Base-by-base conservation (phyloP, 768 basidiomycete genomes). In the Termitomyces eurrhizus region DNA sequence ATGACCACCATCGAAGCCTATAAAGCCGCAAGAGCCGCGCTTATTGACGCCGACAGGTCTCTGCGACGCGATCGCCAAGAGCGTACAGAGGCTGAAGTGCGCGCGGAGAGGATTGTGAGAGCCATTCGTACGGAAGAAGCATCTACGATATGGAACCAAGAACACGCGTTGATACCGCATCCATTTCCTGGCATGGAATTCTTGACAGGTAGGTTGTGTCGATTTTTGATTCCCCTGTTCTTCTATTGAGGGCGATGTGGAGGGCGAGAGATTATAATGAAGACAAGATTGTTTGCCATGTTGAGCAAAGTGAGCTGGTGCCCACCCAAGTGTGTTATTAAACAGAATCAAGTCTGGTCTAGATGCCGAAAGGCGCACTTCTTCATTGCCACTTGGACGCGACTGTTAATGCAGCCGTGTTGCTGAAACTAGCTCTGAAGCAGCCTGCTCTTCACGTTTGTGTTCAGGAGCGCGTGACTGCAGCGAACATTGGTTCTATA, bases 341-440 rank as follows among this genome's bases (percentile, higher is more conserved):
- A 3, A 16, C 13, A 46, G 33, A 32, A 46, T 52, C 4, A 4
- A 21, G 36, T 8, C 9, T 18, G 45, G 21, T n/a, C 45, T 59
- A 89, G 87, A 90, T 92, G 88, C 90, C 90, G 2, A 92, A 92
- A 72, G 91, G 90, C 44, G 88, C 81, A 1, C 76, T 92, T 4
- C 75, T 93, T 14, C 90, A 92, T 64, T 83, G 78, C 0, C 90
- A 92, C 68, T 75, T 92, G n/a, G 89, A 89, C 66, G 86, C 88
- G 21, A 88, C 84, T 0, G 86, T 89, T 26, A 82, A 87, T 56
- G 78, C 77, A 1, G 67, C 74, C 21, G 74, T 77, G 26, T 74
- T 91, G 6, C 73, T 88, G 14, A 68, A 76, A 18, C 73, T 86
- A 12, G 88, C 87, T 1, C 69, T 86, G 29, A 70, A 81, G 55